These are phyloP conservation scores for Petunia hybrid DNA, from an alignment of 305 asterid species.

Conservation along the genomic window DNA sequence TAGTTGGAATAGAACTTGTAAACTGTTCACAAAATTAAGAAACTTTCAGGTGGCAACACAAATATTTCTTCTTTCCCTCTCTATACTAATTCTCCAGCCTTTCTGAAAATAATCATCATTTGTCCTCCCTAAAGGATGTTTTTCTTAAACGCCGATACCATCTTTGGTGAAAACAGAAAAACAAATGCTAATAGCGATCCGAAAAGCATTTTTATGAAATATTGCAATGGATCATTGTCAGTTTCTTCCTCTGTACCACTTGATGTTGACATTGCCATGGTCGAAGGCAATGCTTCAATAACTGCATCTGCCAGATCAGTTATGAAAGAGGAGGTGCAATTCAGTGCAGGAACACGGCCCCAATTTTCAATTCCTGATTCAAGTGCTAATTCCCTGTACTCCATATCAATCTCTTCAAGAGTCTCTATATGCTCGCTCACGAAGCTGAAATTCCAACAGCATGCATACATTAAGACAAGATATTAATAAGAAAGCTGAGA, in stretches of 20 bases:
- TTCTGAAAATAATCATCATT: neutral
- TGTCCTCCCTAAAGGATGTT: constrained; percentile 36
- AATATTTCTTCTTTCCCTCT: neutral
- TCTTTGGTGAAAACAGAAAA: constrained; percentile 66
- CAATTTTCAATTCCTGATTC: constrained; percentile 85
- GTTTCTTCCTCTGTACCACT: constrained; percentile 44
- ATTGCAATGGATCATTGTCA: constrained; percentile 51
- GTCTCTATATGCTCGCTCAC: constrained; percentile 99
- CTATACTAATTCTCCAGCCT: neutral
- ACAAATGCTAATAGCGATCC: constrained; percentile 77
- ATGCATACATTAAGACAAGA: neutral
- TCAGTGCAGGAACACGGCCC: constrained; percentile 98
- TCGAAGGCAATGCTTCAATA: constrained; percentile 85
- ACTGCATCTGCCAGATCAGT: constrained; percentile 90
- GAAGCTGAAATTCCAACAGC: constrained; percentile 61
- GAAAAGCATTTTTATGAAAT: constrained; percentile 56
- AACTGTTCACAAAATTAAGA: neutral
- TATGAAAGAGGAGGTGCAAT: constrained; percentile 85
- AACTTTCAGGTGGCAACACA: neutral
- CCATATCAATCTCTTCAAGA: constrained; percentile 96
- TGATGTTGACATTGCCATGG: constrained; percentile 63
- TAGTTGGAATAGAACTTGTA: neutral
- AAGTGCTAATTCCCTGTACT: constrained; percentile 82
- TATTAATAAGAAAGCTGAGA: constrained; percentile 12
- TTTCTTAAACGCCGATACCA: constrained; percentile 52